Conservation (phyloP, 208 protist genomes). For the Trypanosoma vivax region DNA sequence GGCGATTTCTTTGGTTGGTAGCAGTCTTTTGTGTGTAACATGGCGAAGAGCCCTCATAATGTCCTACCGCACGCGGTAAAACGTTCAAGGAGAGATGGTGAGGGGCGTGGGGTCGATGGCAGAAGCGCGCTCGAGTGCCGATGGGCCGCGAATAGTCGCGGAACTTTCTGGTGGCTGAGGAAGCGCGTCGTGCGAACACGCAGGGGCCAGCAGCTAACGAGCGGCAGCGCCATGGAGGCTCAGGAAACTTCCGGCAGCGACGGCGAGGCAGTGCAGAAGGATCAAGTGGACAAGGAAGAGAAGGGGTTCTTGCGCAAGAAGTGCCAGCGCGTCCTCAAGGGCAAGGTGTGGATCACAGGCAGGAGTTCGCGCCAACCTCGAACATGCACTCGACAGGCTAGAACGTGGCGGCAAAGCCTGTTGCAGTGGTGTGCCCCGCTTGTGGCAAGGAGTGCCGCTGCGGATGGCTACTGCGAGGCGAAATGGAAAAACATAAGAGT, state of each 20-base stretch:
- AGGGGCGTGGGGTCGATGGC: neutral
- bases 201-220: neutral
- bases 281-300: neutral
- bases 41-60: neutral
- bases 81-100: neutral
- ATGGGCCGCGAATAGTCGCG: neutral
- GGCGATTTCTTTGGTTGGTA: neutral
- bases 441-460: neutral
- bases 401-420: neutral
- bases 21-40: neutral
- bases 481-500: neutral
- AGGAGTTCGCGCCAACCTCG: neutral
- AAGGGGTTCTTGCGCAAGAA: neutral
- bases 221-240: neutral
- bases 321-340: neutral
- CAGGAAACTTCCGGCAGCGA: neutral
- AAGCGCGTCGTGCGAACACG: too few relatives aligned
- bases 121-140: neutral
- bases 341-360: neutral
- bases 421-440: neutral
- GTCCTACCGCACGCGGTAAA: neutral
- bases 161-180: neutral
- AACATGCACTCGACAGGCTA: neutral
- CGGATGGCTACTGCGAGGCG: neutral
- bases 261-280: neutral